Evolutionary conservation across 257 asterid genomes (phyloP).

Genomic region (Capsicum rhomboideum): DNA sequence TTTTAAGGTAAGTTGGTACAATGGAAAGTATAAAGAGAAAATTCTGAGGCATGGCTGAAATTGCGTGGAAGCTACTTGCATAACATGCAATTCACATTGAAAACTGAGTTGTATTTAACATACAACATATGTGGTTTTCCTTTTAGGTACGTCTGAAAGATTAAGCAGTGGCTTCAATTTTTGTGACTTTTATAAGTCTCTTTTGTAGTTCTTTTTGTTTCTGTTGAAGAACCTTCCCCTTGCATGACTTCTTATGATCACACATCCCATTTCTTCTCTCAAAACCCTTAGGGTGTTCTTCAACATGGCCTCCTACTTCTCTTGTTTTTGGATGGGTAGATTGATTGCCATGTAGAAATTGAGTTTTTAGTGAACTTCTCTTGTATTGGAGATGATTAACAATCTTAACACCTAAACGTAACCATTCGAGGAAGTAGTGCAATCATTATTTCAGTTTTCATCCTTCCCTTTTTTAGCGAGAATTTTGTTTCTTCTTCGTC

Average conservation of each 20-base stretch:
- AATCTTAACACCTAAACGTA: neutral
- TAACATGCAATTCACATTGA: too few species aligned
- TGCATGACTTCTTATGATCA: neutral
- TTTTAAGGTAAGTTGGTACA: too few species aligned
- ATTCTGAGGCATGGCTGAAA: too few species aligned
- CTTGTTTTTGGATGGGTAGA: neutral
- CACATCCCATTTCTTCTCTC: neutral
- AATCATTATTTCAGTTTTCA: neutral
- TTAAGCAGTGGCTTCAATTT: neutral
- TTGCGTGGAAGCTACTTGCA: too few species aligned
- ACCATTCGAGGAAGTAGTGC: neutral
- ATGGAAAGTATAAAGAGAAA: too few species aligned
- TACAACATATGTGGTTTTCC: too few species aligned
- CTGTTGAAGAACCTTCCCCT: neutral
- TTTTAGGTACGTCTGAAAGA: neutral
- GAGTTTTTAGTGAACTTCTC: neutral
- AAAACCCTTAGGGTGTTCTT: neutral
- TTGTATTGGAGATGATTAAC: neutral
- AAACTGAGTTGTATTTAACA: too few species aligned
- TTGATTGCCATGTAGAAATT: neutral
- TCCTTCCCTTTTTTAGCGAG: neutral
- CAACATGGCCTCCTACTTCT: neutral
- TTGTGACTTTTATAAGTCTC: neutral
- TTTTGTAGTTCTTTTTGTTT: neutral
- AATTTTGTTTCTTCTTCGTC: neutral